These are phyloP conservation scores for Cryptococcus jaspeensis DNA, from an alignment of 1,284 basidiomycete genomes.

Conservation along the genomic window DNA sequence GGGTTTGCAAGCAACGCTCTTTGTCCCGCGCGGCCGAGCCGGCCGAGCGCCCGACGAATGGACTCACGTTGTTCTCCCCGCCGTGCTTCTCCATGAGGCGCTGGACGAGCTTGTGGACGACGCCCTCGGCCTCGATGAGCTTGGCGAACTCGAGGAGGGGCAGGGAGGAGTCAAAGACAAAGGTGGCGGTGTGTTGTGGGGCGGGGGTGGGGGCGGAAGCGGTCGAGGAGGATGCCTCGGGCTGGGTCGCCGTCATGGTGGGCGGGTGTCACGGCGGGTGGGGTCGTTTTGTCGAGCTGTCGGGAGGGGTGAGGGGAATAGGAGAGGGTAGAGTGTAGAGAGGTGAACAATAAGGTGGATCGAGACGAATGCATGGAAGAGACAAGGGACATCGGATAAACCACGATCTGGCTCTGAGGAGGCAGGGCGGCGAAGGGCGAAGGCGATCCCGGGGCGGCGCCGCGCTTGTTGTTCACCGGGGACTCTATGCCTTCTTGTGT, in stretches of 20 bases:
- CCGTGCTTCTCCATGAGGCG: slow-evolving; percentile 46
- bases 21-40: neutral
- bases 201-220: slow-evolving; percentile 5
- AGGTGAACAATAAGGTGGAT: neutral
- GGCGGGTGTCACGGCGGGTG: neutral
- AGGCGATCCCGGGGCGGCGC: neutral
- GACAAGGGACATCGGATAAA: neutral
- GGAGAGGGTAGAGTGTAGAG: neutral
- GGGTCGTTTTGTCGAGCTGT: neutral
- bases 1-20: neutral
- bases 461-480: too few relatives aligned
- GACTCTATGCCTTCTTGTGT: neutral
- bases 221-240: slow-evolving; percentile 39
- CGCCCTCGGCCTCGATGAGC: slow-evolving; percentile 40
- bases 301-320: neutral
- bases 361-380: neutral
- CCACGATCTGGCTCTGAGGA: neutral
- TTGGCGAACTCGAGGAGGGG: slow-evolving; percentile 32
- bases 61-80: slow-evolving; percentile 34
- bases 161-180: slow-evolving; percentile 42
- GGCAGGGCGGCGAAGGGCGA: neutral
- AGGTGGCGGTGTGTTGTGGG: slow-evolving; percentile 21
- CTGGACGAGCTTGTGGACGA: slow-evolving; percentile 42
- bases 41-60: too few relatives aligned
- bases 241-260: slow-evolving; percentile 18